Base-by-base conservation (phyloP, 805 yeast species). In the Cyberlindnera maritima region DNA sequence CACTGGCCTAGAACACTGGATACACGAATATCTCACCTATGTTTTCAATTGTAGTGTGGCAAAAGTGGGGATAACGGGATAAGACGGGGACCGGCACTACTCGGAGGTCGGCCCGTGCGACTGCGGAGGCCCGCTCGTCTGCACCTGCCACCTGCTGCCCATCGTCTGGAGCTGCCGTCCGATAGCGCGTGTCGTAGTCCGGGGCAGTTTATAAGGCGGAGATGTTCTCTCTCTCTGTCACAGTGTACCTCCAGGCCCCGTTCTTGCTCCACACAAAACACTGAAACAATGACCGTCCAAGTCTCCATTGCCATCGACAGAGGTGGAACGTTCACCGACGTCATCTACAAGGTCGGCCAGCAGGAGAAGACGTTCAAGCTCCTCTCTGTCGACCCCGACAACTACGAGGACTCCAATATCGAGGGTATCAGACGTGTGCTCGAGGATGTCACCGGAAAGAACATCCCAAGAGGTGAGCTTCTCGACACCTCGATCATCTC, bases 371-470 rank as follows among this genome's bases (percentile, higher is more conserved):
- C 71, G 1, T 75, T 74, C 62, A 75, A 75, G 55, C 59, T 75
- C 17, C 60, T 75, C 20, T 74, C 79, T 4, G 78, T 72, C 3
- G 80, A 51, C 45, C 77, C 79, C 3, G 58, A 59, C 17, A 74
- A 75, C 59, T 75, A 75, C 53, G 61, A 59, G 25, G 80, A 75
- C 58, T 77, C 80, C 7, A 77, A 76, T 32, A 74, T 77, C 17
- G 80, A 75, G 55, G 79, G 79, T 19, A 75, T 75, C 38, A 64
- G 80, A 52, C 55, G 73, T 46, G 72, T 75, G 1, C 61, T 75
- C 18, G 77, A 74, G 45, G 59, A 58, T 28, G 71, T 67, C 14
- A 67, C 65, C 1, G 68, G 67, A 1, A 51, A 37, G 1, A 4
- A 45, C 1, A 72, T 75, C 28, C 68, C 71, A 19, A 55, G 64